phyloP scores from a whole-genome alignment of 176 grass and related monocot genomes.

The Zizania latifolia region DNA sequence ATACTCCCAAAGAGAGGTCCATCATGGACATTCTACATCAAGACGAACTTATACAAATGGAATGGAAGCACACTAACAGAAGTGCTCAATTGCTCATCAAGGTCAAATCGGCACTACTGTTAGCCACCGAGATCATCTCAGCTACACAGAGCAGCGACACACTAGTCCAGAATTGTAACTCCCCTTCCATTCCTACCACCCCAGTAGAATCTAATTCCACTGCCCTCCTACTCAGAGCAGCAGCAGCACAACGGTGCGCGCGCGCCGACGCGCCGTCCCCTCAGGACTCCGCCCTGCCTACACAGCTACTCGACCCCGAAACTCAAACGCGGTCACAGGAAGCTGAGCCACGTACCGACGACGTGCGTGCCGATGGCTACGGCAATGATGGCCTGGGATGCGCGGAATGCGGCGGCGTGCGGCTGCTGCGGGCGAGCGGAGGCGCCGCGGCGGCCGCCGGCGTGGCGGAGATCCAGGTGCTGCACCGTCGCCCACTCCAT shows the following conservation, averaged over 20 bases:
- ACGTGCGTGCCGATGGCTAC: constrained; percentile 81
- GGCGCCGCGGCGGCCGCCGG: too few species aligned
- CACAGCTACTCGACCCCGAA: too few species aligned
- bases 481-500: constrained; percentile 96
- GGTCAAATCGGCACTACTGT: background rate
- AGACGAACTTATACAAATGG: background rate
- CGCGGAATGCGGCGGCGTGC: constrained; percentile 73
- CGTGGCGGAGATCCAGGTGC: constrained; percentile 91
- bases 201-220: background rate
- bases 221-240: background rate
- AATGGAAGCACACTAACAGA: background rate
- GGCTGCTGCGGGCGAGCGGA: constrained; percentile 66
- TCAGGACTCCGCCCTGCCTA: background rate
- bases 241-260: too few species aligned
- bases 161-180: too few species aligned
- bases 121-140: background rate
- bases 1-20: background rate
- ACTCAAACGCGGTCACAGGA: background rate
- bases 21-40: background rate
- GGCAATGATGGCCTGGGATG: constrained; percentile 78
- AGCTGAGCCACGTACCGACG: constrained; percentile 38
- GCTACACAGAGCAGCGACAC: background rate
- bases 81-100: background rate
- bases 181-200: too few species aligned
- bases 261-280: too few species aligned